A percentile compares a stretch with the other conserved stretches of the same genome.
These are phyloP conservation scores for Graphilbum ipis-grandicollis DNA, from an alignment of 2,329 filamentous ascomycete genomes.

Conservation along the genomic window DNA sequence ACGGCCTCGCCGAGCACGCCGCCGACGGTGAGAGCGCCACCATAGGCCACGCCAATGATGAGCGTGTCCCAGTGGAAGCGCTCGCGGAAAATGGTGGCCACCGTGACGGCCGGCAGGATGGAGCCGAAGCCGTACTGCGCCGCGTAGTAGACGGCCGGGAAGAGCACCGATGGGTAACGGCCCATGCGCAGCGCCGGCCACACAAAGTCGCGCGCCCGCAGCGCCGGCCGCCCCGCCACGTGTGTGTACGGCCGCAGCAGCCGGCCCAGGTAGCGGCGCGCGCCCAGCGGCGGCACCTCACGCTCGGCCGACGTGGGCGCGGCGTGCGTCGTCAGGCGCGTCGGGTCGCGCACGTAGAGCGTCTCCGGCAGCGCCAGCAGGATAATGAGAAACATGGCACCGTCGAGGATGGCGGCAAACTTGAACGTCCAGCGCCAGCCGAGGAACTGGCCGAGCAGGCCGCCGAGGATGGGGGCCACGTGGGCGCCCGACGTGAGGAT, in stretches of 20 bases:
- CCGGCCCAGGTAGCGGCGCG: neutral
- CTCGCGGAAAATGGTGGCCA: constrained; percentile 24
- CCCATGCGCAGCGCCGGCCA: too few species aligned
- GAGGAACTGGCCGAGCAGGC: constrained; percentile 43
- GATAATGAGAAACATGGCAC: constrained; percentile 33
- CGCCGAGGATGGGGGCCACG: constrained; percentile 47
- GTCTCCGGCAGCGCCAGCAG: constrained; percentile 36
- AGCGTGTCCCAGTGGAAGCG: constrained; percentile 17
- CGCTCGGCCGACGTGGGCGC: constrained; percentile 27
- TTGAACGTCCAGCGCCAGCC: constrained; percentile 58
- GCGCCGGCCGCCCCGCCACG: constrained; percentile 15
- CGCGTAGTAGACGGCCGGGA: constrained; percentile 28
- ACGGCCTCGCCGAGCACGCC: constrained; percentile 28
- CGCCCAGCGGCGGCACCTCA: constrained; percentile 20
- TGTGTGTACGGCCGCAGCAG: too few species aligned
- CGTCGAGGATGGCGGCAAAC: constrained; percentile 39
- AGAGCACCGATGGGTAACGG: constrained; percentile 33
- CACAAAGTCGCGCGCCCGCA: constrained; percentile 29
- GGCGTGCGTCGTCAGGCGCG: constrained; percentile 42
- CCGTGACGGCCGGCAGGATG: constrained; percentile 33
- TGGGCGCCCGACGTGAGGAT: constrained; percentile 46
- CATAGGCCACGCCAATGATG: constrained; percentile 20
- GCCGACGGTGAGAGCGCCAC: constrained; percentile 18
- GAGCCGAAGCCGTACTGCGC: constrained; percentile 29
- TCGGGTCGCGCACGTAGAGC: constrained; percentile 16